These are phyloP conservation scores for Panicum hallii DNA, from an alignment of 202 grass and related monocot species.

Conservation along the genomic window DNA sequence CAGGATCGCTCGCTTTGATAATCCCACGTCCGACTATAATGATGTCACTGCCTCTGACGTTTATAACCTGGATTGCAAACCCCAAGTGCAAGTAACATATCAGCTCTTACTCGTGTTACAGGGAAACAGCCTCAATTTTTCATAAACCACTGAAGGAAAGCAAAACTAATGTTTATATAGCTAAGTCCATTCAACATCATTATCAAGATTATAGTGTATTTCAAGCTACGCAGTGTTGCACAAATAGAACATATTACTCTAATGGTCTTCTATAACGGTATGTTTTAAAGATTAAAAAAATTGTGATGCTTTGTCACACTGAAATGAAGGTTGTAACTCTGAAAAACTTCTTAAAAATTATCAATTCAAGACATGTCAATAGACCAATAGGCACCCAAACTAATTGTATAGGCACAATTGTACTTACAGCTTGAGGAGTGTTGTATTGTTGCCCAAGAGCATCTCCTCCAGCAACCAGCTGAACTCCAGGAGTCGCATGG, in stretches of 20 bases:
- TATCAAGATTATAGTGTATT: neutral
- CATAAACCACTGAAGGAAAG: neutral
- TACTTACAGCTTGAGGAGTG: slow-evolving; percentile 77
- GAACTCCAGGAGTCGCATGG: slow-evolving; percentile 85
- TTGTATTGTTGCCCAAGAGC: slow-evolving; percentile 83
- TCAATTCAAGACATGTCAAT: neutral
- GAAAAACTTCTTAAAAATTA: neutral
- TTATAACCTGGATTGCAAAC: slow-evolving; percentile 66
- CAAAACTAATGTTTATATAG: neutral
- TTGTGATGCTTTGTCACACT: neutral
- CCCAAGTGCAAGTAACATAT: neutral
- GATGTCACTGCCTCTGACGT: slow-evolving; percentile 77
- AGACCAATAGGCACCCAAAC: neutral
- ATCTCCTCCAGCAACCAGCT: slow-evolving; percentile 69
- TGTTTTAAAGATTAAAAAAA: neutral
- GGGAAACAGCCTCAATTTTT: neutral
- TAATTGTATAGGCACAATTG: neutral
- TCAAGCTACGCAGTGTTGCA: neutral
- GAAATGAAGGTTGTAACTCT: neutral
- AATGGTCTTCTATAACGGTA: neutral
- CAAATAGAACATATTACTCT: neutral
- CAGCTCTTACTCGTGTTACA: neutral
- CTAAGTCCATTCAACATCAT: neutral
- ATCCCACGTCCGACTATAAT: slow-evolving; percentile 88
- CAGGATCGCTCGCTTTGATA: slow-evolving; percentile 65